A percentile compares a stretch with the other conserved stretches of the same genome.
Conservation (phyloP, 108 stramenopile genomes). For the Seminavis robusta region DNA sequence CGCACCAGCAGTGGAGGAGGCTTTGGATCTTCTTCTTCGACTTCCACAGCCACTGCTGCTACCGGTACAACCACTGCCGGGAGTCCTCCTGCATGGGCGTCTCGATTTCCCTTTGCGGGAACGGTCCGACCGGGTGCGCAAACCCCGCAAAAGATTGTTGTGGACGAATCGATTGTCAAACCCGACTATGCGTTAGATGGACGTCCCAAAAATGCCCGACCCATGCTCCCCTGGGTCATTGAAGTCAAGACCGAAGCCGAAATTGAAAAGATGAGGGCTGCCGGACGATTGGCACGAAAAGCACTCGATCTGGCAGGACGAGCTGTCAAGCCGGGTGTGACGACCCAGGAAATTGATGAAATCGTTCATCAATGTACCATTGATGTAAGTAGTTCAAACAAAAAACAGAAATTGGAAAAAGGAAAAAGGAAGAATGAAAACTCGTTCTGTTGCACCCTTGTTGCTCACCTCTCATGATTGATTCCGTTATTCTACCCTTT, state of each 20-base stretch:
- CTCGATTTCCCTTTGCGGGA: conserved; percentile 82
- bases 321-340: conserved; percentile 77
- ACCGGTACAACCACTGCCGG: not conserved
- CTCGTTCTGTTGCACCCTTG: not conserved
- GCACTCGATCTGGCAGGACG: conserved; percentile 91
- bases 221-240: conserved; percentile 74
- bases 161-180: conserved; percentile 33
- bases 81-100: not conserved
- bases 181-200: conserved; percentile 86
- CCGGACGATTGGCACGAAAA: conserved; percentile 84
- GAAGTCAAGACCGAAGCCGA: conserved; percentile 87
- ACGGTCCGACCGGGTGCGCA: conserved; percentile 64
- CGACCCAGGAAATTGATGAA: conserved; percentile 93
- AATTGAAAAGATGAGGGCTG: conserved; percentile 88
- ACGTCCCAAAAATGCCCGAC: conserved; percentile 36
- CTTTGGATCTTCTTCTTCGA: too few relatives aligned
- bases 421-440: not conserved
- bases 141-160: conserved; percentile 57
- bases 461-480: not conserved
- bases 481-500: too few relatives aligned
- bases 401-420: conserved; percentile 3
- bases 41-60: too few relatives aligned
- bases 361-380: conserved; percentile 87
- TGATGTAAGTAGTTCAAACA: conserved; percentile 32
- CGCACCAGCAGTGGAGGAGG: too few relatives aligned